Conservation (phyloP, 495 filamentous ascomycete genomes). For the Neurospora africana region DNA sequence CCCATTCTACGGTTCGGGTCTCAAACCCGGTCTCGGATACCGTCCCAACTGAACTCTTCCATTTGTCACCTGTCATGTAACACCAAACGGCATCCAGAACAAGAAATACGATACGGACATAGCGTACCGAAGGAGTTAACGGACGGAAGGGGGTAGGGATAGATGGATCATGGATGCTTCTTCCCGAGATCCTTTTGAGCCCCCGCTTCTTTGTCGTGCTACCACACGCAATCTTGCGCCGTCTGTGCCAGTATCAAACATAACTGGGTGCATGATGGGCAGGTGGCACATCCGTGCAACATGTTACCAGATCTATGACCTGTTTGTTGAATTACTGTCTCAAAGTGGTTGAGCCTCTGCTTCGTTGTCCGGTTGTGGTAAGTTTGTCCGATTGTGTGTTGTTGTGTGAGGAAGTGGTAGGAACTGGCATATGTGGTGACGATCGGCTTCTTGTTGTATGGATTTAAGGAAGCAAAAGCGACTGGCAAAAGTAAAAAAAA, state of each 20-base stretch:
- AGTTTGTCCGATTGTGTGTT: neutral
- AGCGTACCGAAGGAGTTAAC: neutral
- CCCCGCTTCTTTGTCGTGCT: neutral
- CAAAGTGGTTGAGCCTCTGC: neutral
- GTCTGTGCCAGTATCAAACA: neutral
- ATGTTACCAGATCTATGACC: neutral
- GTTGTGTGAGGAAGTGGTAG: neutral
- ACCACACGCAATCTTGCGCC: neutral
- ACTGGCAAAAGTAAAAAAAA: neutral
- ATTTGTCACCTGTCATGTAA: neutral
- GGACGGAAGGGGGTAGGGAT: neutral
- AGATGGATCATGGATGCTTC: neutral
- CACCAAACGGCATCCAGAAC: neutral
- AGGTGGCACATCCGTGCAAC: neutral
- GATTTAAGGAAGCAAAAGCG: neutral
- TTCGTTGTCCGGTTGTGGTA: neutral
- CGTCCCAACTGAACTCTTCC: neutral
- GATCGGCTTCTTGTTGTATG: neutral
- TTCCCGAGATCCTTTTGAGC: neutral
- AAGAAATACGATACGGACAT: neutral
- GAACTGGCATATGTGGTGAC: neutral
- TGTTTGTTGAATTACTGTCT: neutral
- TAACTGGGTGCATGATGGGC: neutral
- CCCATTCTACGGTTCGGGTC: neutral
- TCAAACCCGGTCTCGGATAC: neutral